These are phyloP conservation scores for Zangia roseola DNA, from an alignment of 768 basidiomycete genomes.

Conservation along the genomic window DNA sequence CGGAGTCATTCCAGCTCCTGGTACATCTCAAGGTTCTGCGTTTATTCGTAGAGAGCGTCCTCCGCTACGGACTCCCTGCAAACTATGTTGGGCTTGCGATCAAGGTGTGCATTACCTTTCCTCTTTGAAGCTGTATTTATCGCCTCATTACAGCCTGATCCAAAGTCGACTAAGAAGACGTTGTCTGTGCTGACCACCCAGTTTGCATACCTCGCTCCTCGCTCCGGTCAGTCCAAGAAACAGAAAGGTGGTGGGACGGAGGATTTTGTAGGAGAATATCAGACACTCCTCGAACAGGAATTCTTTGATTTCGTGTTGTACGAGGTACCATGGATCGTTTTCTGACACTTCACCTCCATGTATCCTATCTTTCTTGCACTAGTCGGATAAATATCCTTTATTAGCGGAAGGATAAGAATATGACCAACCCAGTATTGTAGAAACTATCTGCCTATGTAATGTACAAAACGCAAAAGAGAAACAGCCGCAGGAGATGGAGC, in stretches of 20 bases:
- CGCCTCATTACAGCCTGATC: slow-evolving; percentile 63
- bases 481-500: slow-evolving; percentile 24
- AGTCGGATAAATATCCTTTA: slow-evolving; percentile 39
- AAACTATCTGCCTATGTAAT: slow-evolving; percentile 46
- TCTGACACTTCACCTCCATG: slow-evolving; percentile 34
- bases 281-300: slow-evolving; percentile 91
- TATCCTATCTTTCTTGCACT: neutral
- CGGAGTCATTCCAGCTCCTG: slow-evolving; percentile 91
- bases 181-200: slow-evolving; percentile 71
- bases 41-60: slow-evolving; percentile 91
- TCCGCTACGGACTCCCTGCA: slow-evolving; percentile 93
- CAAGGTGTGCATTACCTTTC: slow-evolving; percentile 50
- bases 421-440: slow-evolving; percentile 54
- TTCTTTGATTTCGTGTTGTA: slow-evolving; percentile 93
- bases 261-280: slow-evolving; percentile 88
- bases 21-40: slow-evolving; percentile 92
- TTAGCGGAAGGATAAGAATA: slow-evolving; percentile 64
- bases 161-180: slow-evolving; percentile 79
- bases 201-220: slow-evolving; percentile 78
- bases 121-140: slow-evolving; percentile 1
- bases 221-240: slow-evolving; percentile 49
- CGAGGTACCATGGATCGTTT: slow-evolving; percentile 88
- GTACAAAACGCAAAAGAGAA: slow-evolving; percentile 31
- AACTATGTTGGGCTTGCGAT: slow-evolving; percentile 81
- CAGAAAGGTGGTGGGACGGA: slow-evolving; percentile 41